Evolutionary conservation across 2,329 filamentous ascomycete genomes (phyloP).

Genomic region (Geosmithia flava): DNA sequence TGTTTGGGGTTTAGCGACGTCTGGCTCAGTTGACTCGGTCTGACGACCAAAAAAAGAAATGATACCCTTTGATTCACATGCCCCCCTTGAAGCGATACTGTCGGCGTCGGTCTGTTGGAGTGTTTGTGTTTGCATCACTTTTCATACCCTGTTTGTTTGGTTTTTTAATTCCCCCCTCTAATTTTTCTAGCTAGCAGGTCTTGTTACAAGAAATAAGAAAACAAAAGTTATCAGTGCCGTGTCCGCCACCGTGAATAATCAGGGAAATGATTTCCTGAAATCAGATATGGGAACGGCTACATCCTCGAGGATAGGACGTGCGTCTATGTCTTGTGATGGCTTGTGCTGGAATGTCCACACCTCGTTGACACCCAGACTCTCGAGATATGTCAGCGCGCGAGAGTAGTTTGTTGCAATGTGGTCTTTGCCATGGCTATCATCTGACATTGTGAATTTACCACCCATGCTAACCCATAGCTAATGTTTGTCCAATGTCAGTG

Average conservation of each 20-base stretch:
- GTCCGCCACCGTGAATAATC: neutral
- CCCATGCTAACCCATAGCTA: constrained; percentile 61
- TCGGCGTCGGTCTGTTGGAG: neutral
- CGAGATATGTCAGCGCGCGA: constrained; percentile 57
- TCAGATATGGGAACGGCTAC: constrained; percentile 26
- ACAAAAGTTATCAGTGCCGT: neutral
- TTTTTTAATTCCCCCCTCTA: constrained; percentile 1
- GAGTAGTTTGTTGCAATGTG: constrained; percentile 82
- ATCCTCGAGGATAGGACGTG: constrained; percentile 25
- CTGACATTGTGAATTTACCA: constrained; percentile 80
- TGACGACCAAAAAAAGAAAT: neutral
- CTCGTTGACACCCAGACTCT: constrained; percentile 48
- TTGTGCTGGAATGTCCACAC: constrained; percentile 43
- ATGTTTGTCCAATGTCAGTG: neutral
- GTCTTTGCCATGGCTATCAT: constrained; percentile 83
- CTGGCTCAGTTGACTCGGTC: neutral
- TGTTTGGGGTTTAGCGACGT: neutral
- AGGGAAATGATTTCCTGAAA: constrained; percentile 20
- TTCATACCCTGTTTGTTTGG: neutral
- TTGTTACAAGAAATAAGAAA: constrained; percentile 1
- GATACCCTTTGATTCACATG: neutral
- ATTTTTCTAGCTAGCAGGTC: constrained; percentile 1
- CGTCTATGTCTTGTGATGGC: constrained; percentile 14
- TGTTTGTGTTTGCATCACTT: neutral
- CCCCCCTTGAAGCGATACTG: neutral